Percentiles rank a stretch among this genome's conserved stretches.
These are phyloP conservation scores for Brassica carinata DNA, from an alignment of 345 rosid species.

Conservation along the genomic window DNA sequence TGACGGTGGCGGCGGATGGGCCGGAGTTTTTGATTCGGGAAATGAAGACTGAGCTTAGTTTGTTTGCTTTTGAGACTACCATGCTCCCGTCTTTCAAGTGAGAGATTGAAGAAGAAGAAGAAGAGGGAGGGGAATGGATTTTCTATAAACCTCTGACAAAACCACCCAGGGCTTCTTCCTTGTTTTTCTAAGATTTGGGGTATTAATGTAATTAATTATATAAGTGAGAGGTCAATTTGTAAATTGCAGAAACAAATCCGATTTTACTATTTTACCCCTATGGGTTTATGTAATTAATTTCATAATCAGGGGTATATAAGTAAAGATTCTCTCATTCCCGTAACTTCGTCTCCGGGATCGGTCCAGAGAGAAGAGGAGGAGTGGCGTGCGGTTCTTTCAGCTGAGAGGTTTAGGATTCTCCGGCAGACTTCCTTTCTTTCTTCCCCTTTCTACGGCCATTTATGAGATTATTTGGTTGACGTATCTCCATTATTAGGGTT, in stretches of 20 bases:
- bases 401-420: conserved; percentile 72
- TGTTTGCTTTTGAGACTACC: conserved; percentile 26
- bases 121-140: neutral
- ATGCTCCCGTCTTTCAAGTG: neutral
- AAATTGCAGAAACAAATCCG: neutral
- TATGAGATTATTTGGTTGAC: no score
- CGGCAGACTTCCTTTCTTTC: conserved; percentile 20
- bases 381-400: conserved; percentile 79
- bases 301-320: no score
- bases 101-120: neutral
- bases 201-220: neutral
- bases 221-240: neutral
- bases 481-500: no score
- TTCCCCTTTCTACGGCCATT: no score
- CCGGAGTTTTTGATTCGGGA: conserved; percentile 2
- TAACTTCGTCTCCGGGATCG: neutral
- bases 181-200: neutral
- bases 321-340: no score
- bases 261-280: neutral
- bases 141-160: conserved; percentile 7
- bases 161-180: neutral
- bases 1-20: conserved; percentile 9
- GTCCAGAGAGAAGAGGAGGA: conserved; percentile 73
- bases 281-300: no score
- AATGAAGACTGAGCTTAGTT: conserved; percentile 32